phyloP scores from a whole-genome alignment of 257 asterid genomes.

The Euphrasia confusa region DNA sequence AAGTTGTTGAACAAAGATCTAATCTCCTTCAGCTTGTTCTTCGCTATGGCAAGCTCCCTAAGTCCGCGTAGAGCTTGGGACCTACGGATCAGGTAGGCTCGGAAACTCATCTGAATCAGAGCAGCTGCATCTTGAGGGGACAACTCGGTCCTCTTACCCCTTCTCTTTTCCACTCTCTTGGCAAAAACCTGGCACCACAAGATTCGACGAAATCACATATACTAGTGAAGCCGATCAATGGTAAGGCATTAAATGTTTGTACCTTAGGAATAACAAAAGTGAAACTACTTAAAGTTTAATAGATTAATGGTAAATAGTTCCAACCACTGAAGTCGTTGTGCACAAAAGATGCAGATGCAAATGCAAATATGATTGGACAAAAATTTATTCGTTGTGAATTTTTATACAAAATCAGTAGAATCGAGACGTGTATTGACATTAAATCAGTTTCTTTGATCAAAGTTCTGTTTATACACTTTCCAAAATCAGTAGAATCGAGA shows the following conservation, averaged over 20 bases:
- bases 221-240: background rate
- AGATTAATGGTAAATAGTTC: background rate
- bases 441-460: background rate
- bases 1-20: conserved; percentile 86
- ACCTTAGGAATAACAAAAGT: background rate
- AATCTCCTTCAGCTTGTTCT: conserved; percentile 80
- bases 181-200: conserved; percentile 54
- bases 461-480: background rate
- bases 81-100: conserved; percentile 69
- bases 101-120: conserved; percentile 67
- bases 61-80: conserved; percentile 85
- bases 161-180: conserved; percentile 61
- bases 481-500: background rate
- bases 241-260: background rate
- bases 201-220: background rate
- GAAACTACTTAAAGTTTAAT: background rate
- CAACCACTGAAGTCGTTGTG: background rate
- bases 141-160: conserved; percentile 73
- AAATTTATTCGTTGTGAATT: no score
- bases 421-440: background rate
- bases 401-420: no score
- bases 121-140: conserved; percentile 64
- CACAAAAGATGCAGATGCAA: no score
- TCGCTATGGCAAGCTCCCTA: conserved; percentile 90
- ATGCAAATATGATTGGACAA: no score